phyloP scores from a whole-genome alignment of 2,329 filamentous ascomycete species.

The Apiospora kogelbergensis region DNA sequence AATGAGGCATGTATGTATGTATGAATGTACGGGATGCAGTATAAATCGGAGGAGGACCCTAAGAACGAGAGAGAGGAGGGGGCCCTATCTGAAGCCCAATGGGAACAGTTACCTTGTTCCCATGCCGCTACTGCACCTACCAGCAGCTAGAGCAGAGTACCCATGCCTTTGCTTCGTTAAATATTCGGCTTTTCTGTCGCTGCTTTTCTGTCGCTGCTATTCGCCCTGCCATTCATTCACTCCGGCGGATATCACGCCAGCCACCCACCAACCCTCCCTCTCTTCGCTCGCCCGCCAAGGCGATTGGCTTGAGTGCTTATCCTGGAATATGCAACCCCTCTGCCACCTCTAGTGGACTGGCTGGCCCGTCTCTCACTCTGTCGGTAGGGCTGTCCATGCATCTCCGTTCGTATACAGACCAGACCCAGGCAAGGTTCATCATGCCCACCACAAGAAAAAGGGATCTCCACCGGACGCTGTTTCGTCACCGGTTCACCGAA shows the following conservation, averaged over 20 bases:
- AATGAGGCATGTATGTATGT: background rate
- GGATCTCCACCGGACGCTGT: background rate
- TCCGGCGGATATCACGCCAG: background rate
- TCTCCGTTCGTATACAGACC: background rate
- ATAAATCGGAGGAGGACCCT: background rate
- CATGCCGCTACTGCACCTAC: background rate
- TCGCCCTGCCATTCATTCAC: background rate
- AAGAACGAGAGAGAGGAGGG: too few species aligned
- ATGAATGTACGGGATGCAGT: background rate
- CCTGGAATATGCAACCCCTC: too few species aligned
- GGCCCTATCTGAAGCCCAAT: too few species aligned
- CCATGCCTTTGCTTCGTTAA: background rate
- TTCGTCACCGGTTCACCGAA: conserved; percentile 8
- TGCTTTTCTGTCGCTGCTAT: conserved; percentile 1
- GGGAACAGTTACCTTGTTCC: conserved; percentile 7
- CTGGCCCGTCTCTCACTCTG: too few species aligned
- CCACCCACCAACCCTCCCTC: background rate
- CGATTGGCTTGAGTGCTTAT: too few species aligned
- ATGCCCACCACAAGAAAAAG: background rate
- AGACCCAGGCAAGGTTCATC: background rate
- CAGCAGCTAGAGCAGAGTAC: too few species aligned
- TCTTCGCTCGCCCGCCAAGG: background rate
- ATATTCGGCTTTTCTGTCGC: background rate
- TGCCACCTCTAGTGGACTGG: too few species aligned
- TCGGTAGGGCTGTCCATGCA: background rate